Conservation (phyloP, 352 stramenopile genomes). For the Thalassiosira ordinaria region DNA sequence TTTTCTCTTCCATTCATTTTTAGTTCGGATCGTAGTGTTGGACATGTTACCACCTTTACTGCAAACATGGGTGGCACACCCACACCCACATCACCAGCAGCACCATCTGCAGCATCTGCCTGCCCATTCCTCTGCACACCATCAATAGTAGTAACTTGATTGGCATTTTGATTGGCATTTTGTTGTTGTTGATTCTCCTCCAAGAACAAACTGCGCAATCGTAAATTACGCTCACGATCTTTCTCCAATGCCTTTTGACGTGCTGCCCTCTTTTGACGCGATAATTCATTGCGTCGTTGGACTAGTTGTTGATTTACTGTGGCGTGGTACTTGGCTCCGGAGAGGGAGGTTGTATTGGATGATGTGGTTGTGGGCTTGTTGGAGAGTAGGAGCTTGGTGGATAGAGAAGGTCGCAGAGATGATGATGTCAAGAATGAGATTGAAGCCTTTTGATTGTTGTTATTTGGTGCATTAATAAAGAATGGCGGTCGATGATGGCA, state of each 20-base stretch:
- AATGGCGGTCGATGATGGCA: too few species aligned
- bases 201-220: constrained; percentile 26
- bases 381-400: background rate
- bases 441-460: constrained; percentile 1
- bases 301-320: constrained; percentile 47
- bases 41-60: constrained; percentile 46
- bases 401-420: too few species aligned
- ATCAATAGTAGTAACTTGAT: too few species aligned
- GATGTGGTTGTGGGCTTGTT: constrained; percentile 6
- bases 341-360: background rate
- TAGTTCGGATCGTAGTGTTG: constrained; percentile 65
- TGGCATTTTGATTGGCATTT: too few species aligned
- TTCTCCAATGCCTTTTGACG: constrained; percentile 43
- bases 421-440: background rate
- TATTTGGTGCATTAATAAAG: too few species aligned
- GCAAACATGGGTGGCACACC: constrained; percentile 51
- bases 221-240: constrained; percentile 46
- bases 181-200: too few species aligned
- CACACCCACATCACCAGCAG: too few species aligned
- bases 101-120: too few species aligned
- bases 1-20: constrained; percentile 83
- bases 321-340: constrained; percentile 28
- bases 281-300: constrained; percentile 39
- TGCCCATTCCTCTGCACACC: too few species aligned
- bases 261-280: constrained; percentile 21